Conservation (phyloP, 352 stramenopile genomes). For the Phytopythium helicoides region DNA sequence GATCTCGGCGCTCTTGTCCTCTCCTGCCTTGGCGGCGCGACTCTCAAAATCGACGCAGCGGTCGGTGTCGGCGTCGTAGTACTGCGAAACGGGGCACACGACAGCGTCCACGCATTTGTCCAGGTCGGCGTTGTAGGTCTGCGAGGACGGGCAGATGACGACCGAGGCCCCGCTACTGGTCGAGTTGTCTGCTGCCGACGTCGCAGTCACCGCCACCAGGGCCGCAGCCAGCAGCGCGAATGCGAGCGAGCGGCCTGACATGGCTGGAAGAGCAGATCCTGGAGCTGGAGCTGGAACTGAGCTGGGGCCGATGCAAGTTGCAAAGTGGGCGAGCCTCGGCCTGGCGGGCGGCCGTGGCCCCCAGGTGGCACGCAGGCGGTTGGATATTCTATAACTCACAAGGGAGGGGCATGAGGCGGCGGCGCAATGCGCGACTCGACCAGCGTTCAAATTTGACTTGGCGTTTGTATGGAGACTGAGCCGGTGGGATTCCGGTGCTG, state of each 20-base stretch:
- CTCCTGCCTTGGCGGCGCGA: conserved; percentile 8
- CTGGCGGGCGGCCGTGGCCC: not conserved
- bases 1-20: conserved; percentile 4
- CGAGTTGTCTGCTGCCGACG: not conserved
- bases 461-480: conserved; percentile 1
- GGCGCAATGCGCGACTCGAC: not conserved
- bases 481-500: conserved; percentile 7
- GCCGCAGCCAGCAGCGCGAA: not conserved
- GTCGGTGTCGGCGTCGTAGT: conserved; percentile 7
- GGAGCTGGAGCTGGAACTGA: too few species aligned
- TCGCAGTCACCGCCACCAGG: not conserved
- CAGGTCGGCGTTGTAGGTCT: conserved; percentile 2
- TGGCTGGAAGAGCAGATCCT: too few species aligned
- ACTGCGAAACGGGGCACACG: conserved; percentile 8
- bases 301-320: conserved; percentile 3
- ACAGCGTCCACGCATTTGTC: conserved; percentile 8
- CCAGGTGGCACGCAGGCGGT: too few species aligned
- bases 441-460: not conserved
- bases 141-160: conserved; percentile 5
- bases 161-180: not conserved
- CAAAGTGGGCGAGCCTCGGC: not conserved
- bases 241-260: not conserved
- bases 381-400: conserved; percentile 5
- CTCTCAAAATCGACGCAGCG: conserved; percentile 14
- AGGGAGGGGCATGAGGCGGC: too few species aligned